These are phyloP conservation scores for Fraxinus sp. DNA, from an alignment of 305 asterid genomes.

Conservation along the genomic window DNA sequence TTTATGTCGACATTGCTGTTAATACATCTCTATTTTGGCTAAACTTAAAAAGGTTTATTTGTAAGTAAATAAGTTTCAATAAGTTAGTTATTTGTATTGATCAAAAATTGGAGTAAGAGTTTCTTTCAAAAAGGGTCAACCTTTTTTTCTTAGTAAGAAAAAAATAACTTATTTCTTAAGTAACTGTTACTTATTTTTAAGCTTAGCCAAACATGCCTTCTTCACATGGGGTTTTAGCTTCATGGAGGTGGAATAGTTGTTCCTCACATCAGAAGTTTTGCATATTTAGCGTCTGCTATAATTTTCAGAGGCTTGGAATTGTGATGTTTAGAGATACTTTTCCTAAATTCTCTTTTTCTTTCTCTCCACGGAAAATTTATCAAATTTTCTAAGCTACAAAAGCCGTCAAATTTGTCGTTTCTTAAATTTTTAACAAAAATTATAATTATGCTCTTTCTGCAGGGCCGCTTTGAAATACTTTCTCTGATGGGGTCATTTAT, in stretches of 20 bases:
- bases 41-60: neutral
- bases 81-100: no score
- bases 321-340: slow-evolving; percentile 1
- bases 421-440: neutral
- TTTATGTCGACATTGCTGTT: neutral
- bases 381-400: neutral
- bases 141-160: neutral
- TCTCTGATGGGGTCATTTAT: slow-evolving; percentile 78
- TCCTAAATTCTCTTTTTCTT: neutral
- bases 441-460: slow-evolving; percentile 24
- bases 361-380: neutral
- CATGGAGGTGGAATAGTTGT: neutral
- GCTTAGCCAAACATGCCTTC: neutral
- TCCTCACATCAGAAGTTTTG: neutral
- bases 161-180: neutral
- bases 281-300: neutral
- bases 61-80: neutral
- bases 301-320: neutral
- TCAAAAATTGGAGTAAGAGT: neutral
- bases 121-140: neutral
- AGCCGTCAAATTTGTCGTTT: neutral
- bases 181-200: neutral
- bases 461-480: slow-evolving; percentile 87
- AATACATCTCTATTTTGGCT: neutral
- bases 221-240: neutral